Evolutionary conservation across 768 basidiomycete species (phyloP).

Genomic region (Auricularia cornea): DNA sequence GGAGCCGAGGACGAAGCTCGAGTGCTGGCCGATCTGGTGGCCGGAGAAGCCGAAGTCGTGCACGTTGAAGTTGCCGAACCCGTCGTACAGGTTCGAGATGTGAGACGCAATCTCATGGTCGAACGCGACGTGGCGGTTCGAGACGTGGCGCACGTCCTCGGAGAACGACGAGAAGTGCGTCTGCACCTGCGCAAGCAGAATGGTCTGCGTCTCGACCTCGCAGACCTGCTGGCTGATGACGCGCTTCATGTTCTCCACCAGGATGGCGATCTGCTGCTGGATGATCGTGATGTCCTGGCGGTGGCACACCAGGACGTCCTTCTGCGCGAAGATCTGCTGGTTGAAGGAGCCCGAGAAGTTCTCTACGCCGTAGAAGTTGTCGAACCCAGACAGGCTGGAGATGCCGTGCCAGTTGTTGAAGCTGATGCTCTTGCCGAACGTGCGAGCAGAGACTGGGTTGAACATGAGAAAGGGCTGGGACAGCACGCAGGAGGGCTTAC

Average conservation of each 20-base stretch:
- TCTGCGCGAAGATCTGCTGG: conserved; percentile 26
- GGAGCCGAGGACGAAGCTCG: conserved; percentile 28
- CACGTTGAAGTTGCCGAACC: background rate
- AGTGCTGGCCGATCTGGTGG: conserved; percentile 26
- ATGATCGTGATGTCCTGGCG: conserved; percentile 27
- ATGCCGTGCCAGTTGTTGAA: background rate
- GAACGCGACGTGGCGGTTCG: conserved; percentile 31
- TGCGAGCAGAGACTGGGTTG: background rate
- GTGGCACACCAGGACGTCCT: conserved; percentile 32
- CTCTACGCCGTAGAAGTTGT: conserved; percentile 37
- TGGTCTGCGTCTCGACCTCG: conserved; percentile 25
- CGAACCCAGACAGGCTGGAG: conserved; percentile 22
- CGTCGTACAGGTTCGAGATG: conserved; percentile 22
- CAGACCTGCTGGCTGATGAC: background rate
- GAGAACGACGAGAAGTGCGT: conserved; percentile 33
- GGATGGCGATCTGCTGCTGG: conserved; percentile 39
- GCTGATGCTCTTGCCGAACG: background rate
- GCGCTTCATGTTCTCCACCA: conserved; percentile 37
- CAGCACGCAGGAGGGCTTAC: background rate
- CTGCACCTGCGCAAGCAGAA: conserved; percentile 37
- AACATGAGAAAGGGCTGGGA: background rate
- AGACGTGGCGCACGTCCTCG: conserved; percentile 33
- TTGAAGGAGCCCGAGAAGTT: conserved; percentile 35
- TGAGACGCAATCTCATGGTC: conserved; percentile 30
- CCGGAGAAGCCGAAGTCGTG: conserved; percentile 9